These are phyloP conservation scores for Fusarium miscanthi DNA, from an alignment of 2,329 filamentous ascomycete species.

Conservation along the genomic window DNA sequence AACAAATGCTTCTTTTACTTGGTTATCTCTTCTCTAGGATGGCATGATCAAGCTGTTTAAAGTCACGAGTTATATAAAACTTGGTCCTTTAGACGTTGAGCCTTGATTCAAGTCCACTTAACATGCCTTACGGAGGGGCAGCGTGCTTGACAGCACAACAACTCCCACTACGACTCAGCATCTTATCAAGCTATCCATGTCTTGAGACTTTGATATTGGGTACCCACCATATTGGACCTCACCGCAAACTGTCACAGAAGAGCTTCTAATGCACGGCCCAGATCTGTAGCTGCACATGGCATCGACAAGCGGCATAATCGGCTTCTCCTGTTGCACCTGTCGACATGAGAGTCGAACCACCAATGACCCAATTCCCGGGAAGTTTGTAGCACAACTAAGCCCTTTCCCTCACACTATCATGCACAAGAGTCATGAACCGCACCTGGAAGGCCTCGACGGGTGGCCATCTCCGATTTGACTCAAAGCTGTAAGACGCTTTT, in stretches of 20 bases:
- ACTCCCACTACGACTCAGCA: conserved; percentile 7
- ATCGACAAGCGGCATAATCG: not conserved
- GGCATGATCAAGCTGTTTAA: not conserved
- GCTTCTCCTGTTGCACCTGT: conserved; percentile 1
- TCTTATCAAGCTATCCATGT: conserved; percentile 16
- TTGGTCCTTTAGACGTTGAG: not conserved
- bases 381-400: conserved; percentile 10
- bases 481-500: not conserved
- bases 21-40: not conserved
- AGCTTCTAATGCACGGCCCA: conserved; percentile 10
- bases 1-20: conserved; percentile 1
- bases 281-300: conserved; percentile 4
- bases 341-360: conserved; percentile 35
- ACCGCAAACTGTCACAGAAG: conserved; percentile 29
- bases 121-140: conserved; percentile 9
- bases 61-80: conserved; percentile 6
- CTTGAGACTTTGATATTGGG: conserved; percentile 26
- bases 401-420: conserved; percentile 8
- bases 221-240: conserved; percentile 22
- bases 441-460: conserved; percentile 5
- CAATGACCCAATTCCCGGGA: conserved; percentile 25
- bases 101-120: not conserved
- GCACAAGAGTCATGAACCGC: conserved; percentile 17
- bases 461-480: conserved; percentile 4
- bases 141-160: conserved; percentile 7